Base-by-base conservation (phyloP, 2,329 filamentous ascomycete genomes). In the Endoconidiophora polonica region DNA sequence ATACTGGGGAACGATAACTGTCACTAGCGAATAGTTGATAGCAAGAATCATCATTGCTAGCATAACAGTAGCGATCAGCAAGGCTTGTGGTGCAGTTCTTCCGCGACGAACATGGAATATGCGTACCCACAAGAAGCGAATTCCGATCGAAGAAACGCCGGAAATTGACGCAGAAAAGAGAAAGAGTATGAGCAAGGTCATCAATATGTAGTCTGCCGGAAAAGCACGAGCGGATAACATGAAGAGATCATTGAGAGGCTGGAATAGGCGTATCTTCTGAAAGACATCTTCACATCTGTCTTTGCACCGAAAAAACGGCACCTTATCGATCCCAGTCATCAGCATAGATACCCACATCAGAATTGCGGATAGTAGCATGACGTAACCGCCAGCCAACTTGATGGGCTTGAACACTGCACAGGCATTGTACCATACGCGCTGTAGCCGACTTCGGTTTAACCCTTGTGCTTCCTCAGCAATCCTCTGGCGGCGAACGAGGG, bases 1-100 rank as follows among this genome's bases (percentile, higher is more conserved):
- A 62, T 98, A 98, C 61, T 96, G 88, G 1, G 91, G 91, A 4
- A 87, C 91, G n/a, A 94, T 79, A 55, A 96, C 73, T 82, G 93
- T 94, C 52, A 86, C 83, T 40, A 96, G 70, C 6, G 86, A 79
- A 63, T 96, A 98, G 67, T 96, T 94, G 64, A 94, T 82, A 33
- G 86, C 91, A 41, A 98, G 69, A 2, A 85, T 85, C 56, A 93
- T 90, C 56, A 96, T 73, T 0, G 86, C 90, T 44, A 98, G 73
- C 69, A 98, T 79, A 9, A 93, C 86, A 0, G 90, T 95, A 1
- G 86, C 84, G 61, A 95, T 79, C 49, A 98, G 76, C 5, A 98
- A 72, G 1, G 90, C 91, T 63, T 96, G 91, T 0, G 91, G 91
- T 0, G 85, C 82, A 1, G 90, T 96, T 57, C 88, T 79, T 24